phyloP scores from a whole-genome alignment of 148 eudicot genomes.

The Chenopodium berlandieri region DNA sequence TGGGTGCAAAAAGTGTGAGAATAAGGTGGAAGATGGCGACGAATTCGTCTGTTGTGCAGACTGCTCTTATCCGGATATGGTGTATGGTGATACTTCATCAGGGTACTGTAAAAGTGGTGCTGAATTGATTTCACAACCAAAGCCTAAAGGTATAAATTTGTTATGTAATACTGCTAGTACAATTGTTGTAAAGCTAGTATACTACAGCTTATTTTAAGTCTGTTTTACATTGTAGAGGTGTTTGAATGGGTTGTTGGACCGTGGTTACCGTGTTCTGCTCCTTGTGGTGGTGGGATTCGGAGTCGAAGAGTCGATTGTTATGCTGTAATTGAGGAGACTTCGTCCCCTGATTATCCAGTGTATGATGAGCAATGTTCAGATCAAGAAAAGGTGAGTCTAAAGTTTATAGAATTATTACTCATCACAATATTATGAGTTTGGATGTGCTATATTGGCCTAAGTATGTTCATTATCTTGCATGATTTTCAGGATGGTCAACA shows the following conservation, averaged over 20 bases:
- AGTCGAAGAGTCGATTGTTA: conserved; percentile 36
- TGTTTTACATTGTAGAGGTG: conserved; percentile 30
- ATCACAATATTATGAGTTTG: too few relatives aligned
- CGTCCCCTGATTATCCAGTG: conserved; percentile 35
- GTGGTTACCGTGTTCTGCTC: conserved; percentile 37
- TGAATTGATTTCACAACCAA: conserved; percentile 32
- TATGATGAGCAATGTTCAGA: conserved; percentile 33
- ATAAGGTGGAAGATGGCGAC: conserved; percentile 33
- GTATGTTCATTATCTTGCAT: too few relatives aligned
- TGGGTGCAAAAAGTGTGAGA: conserved; percentile 37
- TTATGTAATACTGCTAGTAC: background rate
- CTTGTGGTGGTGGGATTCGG: conserved; percentile 34
- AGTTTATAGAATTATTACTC: too few relatives aligned
- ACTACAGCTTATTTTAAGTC: background rate
- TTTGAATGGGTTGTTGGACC: conserved; percentile 35
- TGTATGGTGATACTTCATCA: conserved; percentile 25
- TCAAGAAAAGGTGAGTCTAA: conserved; percentile 27
- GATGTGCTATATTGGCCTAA: too few relatives aligned
- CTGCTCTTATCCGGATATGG: conserved; percentile 36
- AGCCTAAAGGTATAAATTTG: conserved; percentile 28
- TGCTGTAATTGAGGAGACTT: conserved; percentile 32
- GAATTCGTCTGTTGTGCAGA: conserved; percentile 33
- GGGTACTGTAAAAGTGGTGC: conserved; percentile 38
- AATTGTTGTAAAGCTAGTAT: background rate
- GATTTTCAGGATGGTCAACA: too few relatives aligned